A percentile compares a stretch with the other conserved stretches of the same genome.
phyloP scores from a whole-genome alignment of 164 flowering plant species.

The Tetracentron sinense region DNA sequence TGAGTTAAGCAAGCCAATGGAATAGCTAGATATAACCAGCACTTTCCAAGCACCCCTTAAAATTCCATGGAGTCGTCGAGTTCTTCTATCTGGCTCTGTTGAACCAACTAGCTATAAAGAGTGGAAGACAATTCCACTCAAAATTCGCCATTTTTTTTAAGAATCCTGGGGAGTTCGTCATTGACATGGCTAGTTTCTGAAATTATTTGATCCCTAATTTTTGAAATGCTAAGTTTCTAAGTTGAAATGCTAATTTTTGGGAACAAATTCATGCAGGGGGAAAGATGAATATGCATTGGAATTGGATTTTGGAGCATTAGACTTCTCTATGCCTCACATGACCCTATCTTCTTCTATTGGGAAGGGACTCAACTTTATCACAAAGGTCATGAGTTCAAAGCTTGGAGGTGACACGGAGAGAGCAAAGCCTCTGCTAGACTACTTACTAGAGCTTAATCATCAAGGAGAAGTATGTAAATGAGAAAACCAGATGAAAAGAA shows the following conservation, averaged over 20 bases:
- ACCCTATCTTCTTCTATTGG: conserved; percentile 79
- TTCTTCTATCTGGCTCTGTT: no score
- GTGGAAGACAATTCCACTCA: not conserved
- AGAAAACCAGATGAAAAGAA: not conserved
- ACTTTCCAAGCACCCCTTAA: no score
- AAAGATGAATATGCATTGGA: conserved; percentile 83
- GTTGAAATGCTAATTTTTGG: no score
- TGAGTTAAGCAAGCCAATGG: no score
- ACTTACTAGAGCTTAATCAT: conserved; percentile 49
- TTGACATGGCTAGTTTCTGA: no score
- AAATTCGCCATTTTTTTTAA: no score
- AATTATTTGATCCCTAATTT: no score
- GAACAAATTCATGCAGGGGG: conserved; percentile 89
- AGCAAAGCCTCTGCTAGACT: conserved; percentile 56
- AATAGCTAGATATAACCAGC: no score
- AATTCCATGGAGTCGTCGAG: no score
- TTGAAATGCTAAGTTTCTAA: no score
- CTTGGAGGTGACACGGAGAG: conserved; percentile 27
- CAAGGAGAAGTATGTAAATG: conserved; percentile 60
- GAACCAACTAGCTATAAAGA: no score
- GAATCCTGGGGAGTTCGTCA: no score
- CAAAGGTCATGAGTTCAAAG: conserved; percentile 62
- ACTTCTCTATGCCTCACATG: conserved; percentile 49
- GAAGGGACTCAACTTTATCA: conserved; percentile 51
- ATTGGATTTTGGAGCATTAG: conserved; percentile 78